phyloP scores from a whole-genome alignment of 441 rosid species.

The Geranium incanum region DNA sequence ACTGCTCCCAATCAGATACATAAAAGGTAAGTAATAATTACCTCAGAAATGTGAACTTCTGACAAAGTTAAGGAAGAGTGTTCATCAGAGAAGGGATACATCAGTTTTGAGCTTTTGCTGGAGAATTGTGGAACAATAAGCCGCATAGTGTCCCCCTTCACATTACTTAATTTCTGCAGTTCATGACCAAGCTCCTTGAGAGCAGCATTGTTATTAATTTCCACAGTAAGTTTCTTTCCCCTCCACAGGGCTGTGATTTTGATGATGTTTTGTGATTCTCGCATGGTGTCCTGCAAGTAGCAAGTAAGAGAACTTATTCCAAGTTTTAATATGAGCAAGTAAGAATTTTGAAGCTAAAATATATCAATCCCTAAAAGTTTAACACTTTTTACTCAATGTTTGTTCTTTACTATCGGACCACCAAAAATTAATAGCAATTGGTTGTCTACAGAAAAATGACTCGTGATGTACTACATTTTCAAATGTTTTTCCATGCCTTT shows the following conservation, averaged over 20 bases:
- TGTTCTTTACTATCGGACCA: not conserved
- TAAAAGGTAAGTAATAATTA: slow-evolving; percentile 19
- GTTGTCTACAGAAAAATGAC: not conserved
- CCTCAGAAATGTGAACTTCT: slow-evolving; percentile 52
- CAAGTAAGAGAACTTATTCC: not conserved
- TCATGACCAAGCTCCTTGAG: slow-evolving; percentile 66
- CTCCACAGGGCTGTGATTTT: slow-evolving; percentile 61
- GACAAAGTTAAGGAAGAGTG: slow-evolving; percentile 51
- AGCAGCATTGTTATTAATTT: slow-evolving; percentile 43
- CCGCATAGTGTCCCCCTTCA: slow-evolving; percentile 67
- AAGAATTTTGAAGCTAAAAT: not conserved
- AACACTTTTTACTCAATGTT: not conserved
- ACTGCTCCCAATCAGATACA: slow-evolving; percentile 8
- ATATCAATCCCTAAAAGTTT: not conserved
- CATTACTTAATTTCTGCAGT: slow-evolving; percentile 57
- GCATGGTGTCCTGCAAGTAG: slow-evolving; percentile 33
- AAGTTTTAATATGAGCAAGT: slow-evolving; percentile 1
- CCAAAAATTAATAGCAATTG: not conserved
- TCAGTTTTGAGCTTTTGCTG: slow-evolving; percentile 55
- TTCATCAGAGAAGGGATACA: slow-evolving; percentile 60
- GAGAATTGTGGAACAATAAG: slow-evolving; percentile 54
- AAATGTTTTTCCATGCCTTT: not conserved
- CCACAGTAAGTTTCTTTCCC: slow-evolving; percentile 50
- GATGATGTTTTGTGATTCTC: slow-evolving; percentile 28
- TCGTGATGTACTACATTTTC: not conserved